Evolutionary conservation across 169 alveolate species (phyloP), one percentile per base, ranked within the genome.

Genomic region (Eimeria sp.): DNA sequence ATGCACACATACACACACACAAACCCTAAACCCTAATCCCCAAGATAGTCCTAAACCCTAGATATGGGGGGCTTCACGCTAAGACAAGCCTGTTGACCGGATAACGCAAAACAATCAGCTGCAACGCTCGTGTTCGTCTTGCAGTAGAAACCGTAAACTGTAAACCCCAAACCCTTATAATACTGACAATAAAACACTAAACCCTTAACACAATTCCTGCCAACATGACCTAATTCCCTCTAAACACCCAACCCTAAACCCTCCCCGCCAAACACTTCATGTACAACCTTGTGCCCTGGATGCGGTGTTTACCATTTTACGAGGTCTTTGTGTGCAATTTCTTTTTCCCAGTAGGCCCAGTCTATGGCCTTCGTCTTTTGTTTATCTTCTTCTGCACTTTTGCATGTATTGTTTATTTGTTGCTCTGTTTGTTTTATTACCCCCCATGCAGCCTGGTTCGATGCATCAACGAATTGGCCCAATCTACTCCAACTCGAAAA

Each of bases 311-410:
- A 96, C 97, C 97, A 94, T 25, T 45, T 30, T 27, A 97, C 95
- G n/a, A 96, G 92, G 63, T 96, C 96, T 93, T 96, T 95, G 65
- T 97, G 97, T 51, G 96, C 82, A 18, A 97, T 97, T 57, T 73
- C 61, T 22, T 83, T 92, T 25, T 76, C 95, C 97, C 97, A 97
- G 34, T 84, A 57, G 30, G 7, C 88, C 98, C 98, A 97, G 51
- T 97, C 97, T 11, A 97, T 94, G 6, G 30, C 5, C 49, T 75
- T 58, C 4, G 18, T 51, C 18, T 65, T 30, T 3, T 65, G 22
- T 27, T 63, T 70, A 49, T 54, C 88, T 76, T 34, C 78, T 40
- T 57, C 93, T 43, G 10, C 51, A 20, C 34, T 2, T 22, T 54
- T 86, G 82, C 54, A 65, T 61, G 65, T 30, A 16, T 49, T 49